Evolutionary conservation across 2,329 filamentous ascomycete genomes (phyloP).

Genomic region (Colletotrichum chrysophilum): DNA sequence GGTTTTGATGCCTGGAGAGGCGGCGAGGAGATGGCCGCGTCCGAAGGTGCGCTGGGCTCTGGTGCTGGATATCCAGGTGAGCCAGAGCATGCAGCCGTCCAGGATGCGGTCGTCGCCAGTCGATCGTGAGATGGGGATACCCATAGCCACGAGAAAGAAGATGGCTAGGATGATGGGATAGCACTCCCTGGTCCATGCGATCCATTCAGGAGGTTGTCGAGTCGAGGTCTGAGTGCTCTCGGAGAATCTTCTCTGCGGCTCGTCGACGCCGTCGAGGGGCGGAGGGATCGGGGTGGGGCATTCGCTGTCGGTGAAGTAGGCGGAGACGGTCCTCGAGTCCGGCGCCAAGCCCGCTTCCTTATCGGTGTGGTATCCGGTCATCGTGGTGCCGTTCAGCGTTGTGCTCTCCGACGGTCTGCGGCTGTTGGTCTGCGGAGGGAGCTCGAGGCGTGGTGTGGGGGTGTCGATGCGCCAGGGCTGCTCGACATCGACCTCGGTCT

Average conservation of each 20-base stretch:
- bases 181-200: background rate
- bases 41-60: conserved; percentile 39
- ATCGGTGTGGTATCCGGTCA: conserved; percentile 14
- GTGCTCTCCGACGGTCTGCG: conserved; percentile 8
- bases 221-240: background rate
- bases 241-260: background rate
- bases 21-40: conserved; percentile 23
- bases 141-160: conserved; percentile 38
- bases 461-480: background rate
- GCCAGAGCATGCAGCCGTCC: conserved; percentile 52
- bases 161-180: conserved; percentile 37
- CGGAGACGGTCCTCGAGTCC: conserved; percentile 5
- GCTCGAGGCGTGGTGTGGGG: background rate
- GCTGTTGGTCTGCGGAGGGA: background rate
- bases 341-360: conserved; percentile 8
- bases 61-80: conserved; percentile 52
- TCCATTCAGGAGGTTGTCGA: background rate
- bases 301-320: conserved; percentile 15
- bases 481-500: background rate
- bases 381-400: conserved; percentile 4
- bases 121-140: conserved; percentile 43
- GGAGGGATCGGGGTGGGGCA: background rate
- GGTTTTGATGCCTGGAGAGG: background rate
- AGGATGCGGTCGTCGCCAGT: conserved; percentile 42
- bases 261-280: background rate